Percentiles rank a stretch among this genome's conserved stretches.
These are phyloP conservation scores for Penicillium taxi DNA, from an alignment of 495 filamentous ascomycete species.

Conservation along the genomic window DNA sequence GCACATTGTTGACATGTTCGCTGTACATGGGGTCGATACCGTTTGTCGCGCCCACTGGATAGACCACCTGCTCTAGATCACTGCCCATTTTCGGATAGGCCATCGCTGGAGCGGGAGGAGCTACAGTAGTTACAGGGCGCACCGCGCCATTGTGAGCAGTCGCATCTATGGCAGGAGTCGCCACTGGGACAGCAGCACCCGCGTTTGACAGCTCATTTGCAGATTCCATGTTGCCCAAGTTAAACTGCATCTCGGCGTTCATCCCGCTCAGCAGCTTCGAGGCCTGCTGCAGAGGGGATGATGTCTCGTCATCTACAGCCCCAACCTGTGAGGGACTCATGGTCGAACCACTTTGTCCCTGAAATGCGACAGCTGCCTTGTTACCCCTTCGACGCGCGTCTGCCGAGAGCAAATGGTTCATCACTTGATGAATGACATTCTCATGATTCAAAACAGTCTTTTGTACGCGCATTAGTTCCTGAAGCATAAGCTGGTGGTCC, in stretches of 20 bases:
- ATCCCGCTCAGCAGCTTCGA: constrained; percentile 78
- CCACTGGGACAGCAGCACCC: constrained; percentile 23
- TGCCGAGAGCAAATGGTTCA: constrained; percentile 59
- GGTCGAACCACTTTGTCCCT: constrained; percentile 27
- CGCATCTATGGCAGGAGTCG: constrained; percentile 39
- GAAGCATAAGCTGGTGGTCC: constrained; percentile 77
- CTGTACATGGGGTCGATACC: constrained; percentile 93
- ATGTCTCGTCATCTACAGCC: constrained; percentile 59
- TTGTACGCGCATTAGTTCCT: constrained; percentile 80
- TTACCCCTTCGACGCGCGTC: constrained; percentile 59
- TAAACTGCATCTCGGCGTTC: constrained; percentile 69
- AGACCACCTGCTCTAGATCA: constrained; percentile 77
- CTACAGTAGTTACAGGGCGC: constrained; percentile 41
- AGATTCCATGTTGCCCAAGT: constrained; percentile 65
- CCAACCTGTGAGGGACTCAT: constrained; percentile 38
- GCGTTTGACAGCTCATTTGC: constrained; percentile 64
- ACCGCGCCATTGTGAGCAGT: constrained; percentile 31
- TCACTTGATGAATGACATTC: constrained; percentile 64
- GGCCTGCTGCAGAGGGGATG: constrained; percentile 80
- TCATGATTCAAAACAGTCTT: constrained; percentile 83
- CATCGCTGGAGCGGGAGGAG: constrained; percentile 42
- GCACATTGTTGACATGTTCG: constrained; percentile 89
- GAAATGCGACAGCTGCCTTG: constrained; percentile 43
- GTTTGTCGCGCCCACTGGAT: constrained; percentile 79
- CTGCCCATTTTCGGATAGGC: constrained; percentile 45